Evolutionary conservation across 371 early-diverging fungal genomes (phyloP).

Genomic region (Nematocida sp.): DNA sequence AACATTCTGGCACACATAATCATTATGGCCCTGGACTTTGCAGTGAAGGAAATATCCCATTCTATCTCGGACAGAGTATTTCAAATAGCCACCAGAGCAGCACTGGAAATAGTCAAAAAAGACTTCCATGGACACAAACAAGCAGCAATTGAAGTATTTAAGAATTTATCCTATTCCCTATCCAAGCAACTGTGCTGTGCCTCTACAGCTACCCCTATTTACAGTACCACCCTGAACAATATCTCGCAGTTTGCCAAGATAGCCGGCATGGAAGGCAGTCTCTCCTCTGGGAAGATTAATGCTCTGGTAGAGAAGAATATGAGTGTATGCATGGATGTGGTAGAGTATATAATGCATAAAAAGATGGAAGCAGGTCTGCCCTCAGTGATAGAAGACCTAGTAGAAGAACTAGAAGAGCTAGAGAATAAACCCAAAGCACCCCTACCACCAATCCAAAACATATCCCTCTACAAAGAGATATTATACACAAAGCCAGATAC

Average conservation of each 20-base stretch:
- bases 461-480: background rate
- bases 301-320: slow-evolving; percentile 57
- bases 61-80: slow-evolving; percentile 41
- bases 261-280: slow-evolving; percentile 43
- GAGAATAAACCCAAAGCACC: background rate
- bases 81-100: slow-evolving; percentile 20
- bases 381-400: slow-evolving; percentile 25
- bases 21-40: slow-evolving; percentile 40
- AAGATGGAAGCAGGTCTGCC: background rate
- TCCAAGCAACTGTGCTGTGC: slow-evolving; percentile 45
- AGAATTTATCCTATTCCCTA: slow-evolving; percentile 24
- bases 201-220: slow-evolving; percentile 59
- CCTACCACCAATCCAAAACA: background rate
- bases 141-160: background rate
- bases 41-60: slow-evolving; percentile 32
- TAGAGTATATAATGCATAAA: slow-evolving; percentile 47
- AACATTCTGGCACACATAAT: slow-evolving; percentile 43
- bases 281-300: slow-evolving; percentile 49
- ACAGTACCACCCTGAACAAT: slow-evolving; percentile 60
- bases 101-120: slow-evolving; percentile 26
- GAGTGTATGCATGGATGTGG: slow-evolving; percentile 53
- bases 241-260: slow-evolving; percentile 63
- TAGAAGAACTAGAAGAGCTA: background rate
- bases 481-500: slow-evolving; percentile 12
- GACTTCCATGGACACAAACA: slow-evolving; percentile 6